A percentile compares a stretch with the other conserved stretches of the same genome.
Evolutionary conservation across 306 rosid genomes (phyloP).

Genomic region (Corylus americana): DNA sequence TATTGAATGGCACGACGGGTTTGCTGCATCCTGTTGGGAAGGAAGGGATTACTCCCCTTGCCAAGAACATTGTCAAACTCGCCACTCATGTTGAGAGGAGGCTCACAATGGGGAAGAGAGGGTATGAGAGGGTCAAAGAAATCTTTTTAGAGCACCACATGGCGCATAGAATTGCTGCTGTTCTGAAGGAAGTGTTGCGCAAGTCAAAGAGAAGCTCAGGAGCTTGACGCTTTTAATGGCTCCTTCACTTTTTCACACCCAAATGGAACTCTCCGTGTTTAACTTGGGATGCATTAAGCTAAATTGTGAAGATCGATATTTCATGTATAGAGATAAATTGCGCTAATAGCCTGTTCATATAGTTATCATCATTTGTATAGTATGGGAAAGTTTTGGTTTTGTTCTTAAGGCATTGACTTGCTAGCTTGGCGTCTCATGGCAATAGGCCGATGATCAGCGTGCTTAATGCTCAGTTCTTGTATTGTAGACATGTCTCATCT

Average conservation of each 20-base stretch:
- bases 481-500: neutral
- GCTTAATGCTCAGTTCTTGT: neutral
- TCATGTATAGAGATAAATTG: slow-evolving; percentile 22
- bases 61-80: slow-evolving; percentile 74
- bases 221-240: slow-evolving; percentile 17
- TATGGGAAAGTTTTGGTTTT: neutral
- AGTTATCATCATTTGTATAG: neutral
- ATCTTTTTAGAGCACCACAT: slow-evolving; percentile 80
- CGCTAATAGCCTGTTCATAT: slow-evolving; percentile 23
- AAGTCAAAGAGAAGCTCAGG: slow-evolving; percentile 48
- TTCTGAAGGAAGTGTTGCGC: slow-evolving; percentile 70
- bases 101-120: slow-evolving; percentile 85
- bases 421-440: neutral
- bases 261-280: neutral
- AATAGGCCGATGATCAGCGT: neutral
- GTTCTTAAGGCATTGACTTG: neutral
- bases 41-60: slow-evolving; percentile 71
- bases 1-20: slow-evolving; percentile 78
- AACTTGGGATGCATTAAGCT: slow-evolving; percentile 1
- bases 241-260: neutral
- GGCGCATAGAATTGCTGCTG: slow-evolving; percentile 77
- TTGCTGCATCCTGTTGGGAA: slow-evolving; percentile 80
- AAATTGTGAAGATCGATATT: neutral
- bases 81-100: slow-evolving; percentile 89
- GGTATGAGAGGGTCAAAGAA: slow-evolving; percentile 75